Evolutionary conservation across 129 eudicot species (phyloP), one percentile per base, ranked within the genome.

Genomic region (Pittosporum tobira): DNA sequence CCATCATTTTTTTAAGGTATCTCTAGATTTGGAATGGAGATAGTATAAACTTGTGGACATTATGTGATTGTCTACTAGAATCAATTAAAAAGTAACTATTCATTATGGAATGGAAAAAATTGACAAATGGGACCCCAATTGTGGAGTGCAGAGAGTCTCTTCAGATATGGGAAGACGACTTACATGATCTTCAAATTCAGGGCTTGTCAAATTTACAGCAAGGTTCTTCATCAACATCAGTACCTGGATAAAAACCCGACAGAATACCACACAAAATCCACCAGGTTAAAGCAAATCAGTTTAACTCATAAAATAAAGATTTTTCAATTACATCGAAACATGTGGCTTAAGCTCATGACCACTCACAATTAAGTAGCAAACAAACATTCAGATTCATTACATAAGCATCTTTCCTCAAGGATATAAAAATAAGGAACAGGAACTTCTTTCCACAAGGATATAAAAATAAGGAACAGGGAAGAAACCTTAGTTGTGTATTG

Each of bases 111-210:
- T n/a, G n/a, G n/a, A n/a, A n/a, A n/a, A n/a, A n/a, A n/a, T n/a
- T n/a, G n/a, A n/a, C n/a, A n/a, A n/a, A n/a, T n/a, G n/a, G n/a
- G n/a, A n/a, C n/a, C n/a, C n/a, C n/a, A n/a, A n/a, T n/a, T n/a
- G n/a, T n/a, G n/a, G n/a, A n/a, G 26, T 29, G 43, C 4, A 16
- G 27, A n/a, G n/a, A n/a, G n/a, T n/a, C n/a, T n/a, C n/a, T n/a
- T n/a, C 6, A 30, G 28, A 31, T 18, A 19, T 19, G 45, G 18
- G n/a, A 56, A 56, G 26, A 56, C 21, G 45, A 62, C 85, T 75
- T 71, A 79, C 85, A 71, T 79, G 75, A 63, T 75, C 65, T 64
- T 74, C 77, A 51, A 79, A 79, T 58, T 79, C 85, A 38, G 85
- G 85, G 69, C 74, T 79, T 18, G 58, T 40, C 53, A 79, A 55